These are phyloP conservation scores for Fusarium newnesense DNA, from an alignment of 2,329 filamentous ascomycete genomes.

Conservation along the genomic window DNA sequence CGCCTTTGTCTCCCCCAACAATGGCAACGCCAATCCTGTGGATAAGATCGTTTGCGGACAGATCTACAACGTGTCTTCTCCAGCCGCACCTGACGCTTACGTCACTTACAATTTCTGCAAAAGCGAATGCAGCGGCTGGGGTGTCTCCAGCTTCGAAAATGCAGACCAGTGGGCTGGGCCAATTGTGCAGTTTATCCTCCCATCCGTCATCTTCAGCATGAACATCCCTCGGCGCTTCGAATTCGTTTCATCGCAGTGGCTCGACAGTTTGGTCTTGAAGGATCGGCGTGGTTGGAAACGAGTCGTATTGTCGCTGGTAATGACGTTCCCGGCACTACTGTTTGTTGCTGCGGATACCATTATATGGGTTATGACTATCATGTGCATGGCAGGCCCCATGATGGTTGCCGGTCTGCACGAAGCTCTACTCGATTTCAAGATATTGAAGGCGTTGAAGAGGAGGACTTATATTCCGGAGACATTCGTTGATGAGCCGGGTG, in stretches of 20 bases:
- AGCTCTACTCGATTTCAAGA: not conserved
- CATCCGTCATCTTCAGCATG: not conserved
- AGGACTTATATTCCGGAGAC: not conserved
- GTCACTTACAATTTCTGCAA: not conserved
- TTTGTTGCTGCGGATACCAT: not conserved
- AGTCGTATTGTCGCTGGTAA: not conserved
- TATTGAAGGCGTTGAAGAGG: not conserved
- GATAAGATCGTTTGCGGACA: not conserved
- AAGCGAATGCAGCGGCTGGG: not conserved
- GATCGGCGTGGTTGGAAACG: not conserved
- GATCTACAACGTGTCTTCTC: not conserved
- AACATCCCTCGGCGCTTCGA: not conserved
- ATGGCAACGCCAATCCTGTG: not conserved
- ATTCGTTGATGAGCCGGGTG: fast-evolving
- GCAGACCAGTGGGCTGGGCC: not conserved
- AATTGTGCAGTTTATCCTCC: not conserved
- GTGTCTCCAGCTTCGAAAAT: not conserved
- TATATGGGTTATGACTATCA: not conserved
- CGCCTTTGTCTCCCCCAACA: not conserved
- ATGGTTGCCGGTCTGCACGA: not conserved
- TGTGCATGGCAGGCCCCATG: not conserved
- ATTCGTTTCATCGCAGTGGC: not conserved
- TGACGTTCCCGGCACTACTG: not conserved
- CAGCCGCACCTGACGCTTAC: not conserved
- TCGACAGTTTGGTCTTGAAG: not conserved